Conservation (phyloP, 2,329 filamentous ascomycete species). For the Diaporthe nobilis region DNA sequence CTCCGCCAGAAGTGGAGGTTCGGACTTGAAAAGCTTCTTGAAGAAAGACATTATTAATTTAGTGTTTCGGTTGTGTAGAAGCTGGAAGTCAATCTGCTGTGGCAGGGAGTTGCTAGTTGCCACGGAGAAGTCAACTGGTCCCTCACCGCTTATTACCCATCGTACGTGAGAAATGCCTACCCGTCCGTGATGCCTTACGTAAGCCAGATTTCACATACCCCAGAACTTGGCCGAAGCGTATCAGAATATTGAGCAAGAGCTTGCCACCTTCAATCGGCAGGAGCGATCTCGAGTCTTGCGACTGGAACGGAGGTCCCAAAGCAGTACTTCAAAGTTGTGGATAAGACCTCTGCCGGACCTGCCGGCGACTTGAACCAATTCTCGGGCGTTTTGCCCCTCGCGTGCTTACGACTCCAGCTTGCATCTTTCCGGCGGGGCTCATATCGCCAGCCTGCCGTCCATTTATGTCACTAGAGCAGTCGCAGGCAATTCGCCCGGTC, state of each 20-base stretch:
- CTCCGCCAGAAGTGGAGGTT: slow-evolving; percentile 8
- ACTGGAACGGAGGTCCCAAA: neutral
- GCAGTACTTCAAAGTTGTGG: neutral
- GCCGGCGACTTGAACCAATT: neutral
- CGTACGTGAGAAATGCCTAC: neutral
- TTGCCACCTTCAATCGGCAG: neutral
- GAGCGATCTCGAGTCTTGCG: neutral
- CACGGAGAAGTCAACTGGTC: neutral
- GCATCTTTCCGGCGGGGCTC: slow-evolving; percentile 4
- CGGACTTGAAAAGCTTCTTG: slow-evolving; percentile 15
- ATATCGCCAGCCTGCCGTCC: neutral
- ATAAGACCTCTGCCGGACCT: neutral
- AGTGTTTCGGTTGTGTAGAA: neutral
- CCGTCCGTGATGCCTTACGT: neutral
- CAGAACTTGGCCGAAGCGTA: neutral
- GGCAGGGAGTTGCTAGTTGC: neutral
- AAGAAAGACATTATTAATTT: slow-evolving; percentile 17
- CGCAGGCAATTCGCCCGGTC: neutral
- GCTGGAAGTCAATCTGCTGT: neutral
- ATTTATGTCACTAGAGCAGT: neutral
- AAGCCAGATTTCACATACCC: neutral
- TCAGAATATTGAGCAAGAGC: neutral
- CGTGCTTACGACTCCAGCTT: slow-evolving; percentile 15
- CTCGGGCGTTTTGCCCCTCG: neutral
- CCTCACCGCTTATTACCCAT: neutral